Percentiles rank a stretch among this genome's conserved stretches.
phyloP scores from a whole-genome alignment of 768 basidiomycete species.

The Dentipellis fragilis region DNA sequence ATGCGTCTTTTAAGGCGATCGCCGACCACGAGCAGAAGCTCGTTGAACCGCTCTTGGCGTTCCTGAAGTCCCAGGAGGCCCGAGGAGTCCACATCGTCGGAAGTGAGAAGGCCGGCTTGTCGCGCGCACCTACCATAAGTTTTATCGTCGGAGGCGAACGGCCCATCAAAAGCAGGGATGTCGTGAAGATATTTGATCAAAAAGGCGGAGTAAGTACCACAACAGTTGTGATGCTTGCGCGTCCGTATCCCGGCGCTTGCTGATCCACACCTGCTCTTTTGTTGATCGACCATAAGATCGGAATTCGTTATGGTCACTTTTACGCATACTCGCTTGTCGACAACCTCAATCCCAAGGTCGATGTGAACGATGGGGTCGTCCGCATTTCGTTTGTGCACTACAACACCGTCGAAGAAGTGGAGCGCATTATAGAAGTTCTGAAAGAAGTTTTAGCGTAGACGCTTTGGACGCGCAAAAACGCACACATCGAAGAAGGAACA shows the following conservation, averaged over 20 bases:
- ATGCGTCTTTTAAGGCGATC: conserved; percentile 46
- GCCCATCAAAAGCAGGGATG: conserved; percentile 46
- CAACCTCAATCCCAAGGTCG: conserved; percentile 42
- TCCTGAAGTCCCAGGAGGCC: conserved; percentile 38
- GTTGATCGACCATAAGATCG: conserved; percentile 35
- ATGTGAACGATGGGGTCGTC: conserved; percentile 56
- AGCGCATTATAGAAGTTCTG: conserved; percentile 45
- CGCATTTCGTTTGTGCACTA: conserved; percentile 74
- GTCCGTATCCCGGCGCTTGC: not conserved
- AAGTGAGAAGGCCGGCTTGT: conserved; percentile 31
- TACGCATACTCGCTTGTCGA: conserved; percentile 61
- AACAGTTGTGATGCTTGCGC: not conserved
- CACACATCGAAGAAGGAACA: too few species aligned
- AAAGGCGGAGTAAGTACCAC: conserved; percentile 44
- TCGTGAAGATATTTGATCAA: conserved; percentile 57
- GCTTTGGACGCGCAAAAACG: too few species aligned
- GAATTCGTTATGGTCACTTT: conserved; percentile 72
- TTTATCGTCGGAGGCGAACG: conserved; percentile 59
- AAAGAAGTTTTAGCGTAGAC: conserved; percentile 34
- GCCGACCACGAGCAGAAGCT: conserved; percentile 52
- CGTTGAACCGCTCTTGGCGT: conserved; percentile 42
- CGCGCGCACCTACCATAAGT: conserved; percentile 57
- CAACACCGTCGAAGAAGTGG: conserved; percentile 65
- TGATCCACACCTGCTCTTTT: not conserved
- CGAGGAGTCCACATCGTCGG: conserved; percentile 65